Base-by-base conservation (phyloP, 2,329 filamentous ascomycete species). In the Xylariaceae sp. region DNA sequence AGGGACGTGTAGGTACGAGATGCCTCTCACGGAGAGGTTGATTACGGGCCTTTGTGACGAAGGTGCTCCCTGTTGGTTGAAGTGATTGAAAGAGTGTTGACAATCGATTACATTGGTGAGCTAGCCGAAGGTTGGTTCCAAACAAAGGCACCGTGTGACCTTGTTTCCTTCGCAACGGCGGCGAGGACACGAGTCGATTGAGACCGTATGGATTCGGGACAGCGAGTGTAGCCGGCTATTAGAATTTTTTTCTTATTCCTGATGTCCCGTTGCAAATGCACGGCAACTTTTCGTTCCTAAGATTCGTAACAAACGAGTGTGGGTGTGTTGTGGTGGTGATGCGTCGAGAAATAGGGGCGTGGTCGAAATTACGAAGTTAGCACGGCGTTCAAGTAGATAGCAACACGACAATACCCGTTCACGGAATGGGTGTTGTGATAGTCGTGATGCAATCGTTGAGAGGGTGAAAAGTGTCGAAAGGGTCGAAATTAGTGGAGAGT, bases 51-150 rank as follows among this genome's bases (percentile, higher is more conserved):
- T 50, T 46, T 46, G 27, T 52, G 42, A 51, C n/a, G 42, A 49
- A 30, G 45, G 37, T 55, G 53, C 46, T 51, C 50, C 60, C 39
- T 58, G 62, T 61, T 50, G 53, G 24, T 53, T 46, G 23, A 26
- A 39, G 26, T 33, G 46, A 16, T 49, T 60, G 43, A 57, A 60
- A 58, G 57, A 47, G 35, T 18, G 50, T 55, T 27, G 39, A 53
- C 47, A 57, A 53, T 64, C 57, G 54, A 66, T 58, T 59, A 60
- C 59, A 64, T 64, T 40, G 47, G 50, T 30, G 40, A 29, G 26
- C n/a, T 42, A 32, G 36, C 35, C 21, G 37, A 52, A 32, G 15
- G 29, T 29, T 37, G 37, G 39, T 21, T 43, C 21, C 16, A 42
- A 41, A 58, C 55, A 58, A 58, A 60, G 57, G 45, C 37, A 40